Conservation (phyloP, 1,284 basidiomycete species). For the Bjerkandera adusta region DNA sequence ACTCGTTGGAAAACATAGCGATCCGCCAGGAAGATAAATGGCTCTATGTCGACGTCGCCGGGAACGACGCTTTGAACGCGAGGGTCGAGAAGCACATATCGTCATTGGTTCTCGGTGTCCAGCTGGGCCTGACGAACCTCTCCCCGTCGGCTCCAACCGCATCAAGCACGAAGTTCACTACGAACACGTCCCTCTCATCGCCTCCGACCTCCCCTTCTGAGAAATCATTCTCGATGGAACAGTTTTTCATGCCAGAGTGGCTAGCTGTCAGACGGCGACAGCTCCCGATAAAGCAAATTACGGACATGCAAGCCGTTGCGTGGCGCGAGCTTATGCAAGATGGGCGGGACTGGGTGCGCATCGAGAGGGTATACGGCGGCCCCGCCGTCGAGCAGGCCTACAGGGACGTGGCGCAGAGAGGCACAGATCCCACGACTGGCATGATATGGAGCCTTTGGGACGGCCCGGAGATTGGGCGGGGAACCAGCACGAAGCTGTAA, state of each 20-base stretch:
- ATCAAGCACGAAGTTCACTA: constrained; percentile 9
- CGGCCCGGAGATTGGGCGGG: constrained; percentile 14
- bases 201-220: constrained; percentile 22
- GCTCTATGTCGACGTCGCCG: constrained; percentile 64
- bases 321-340: constrained; percentile 57
- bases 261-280: constrained; percentile 48
- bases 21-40: constrained; percentile 32
- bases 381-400: constrained; percentile 47
- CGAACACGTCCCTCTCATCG: constrained; percentile 29
- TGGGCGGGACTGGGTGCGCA: constrained; percentile 49
- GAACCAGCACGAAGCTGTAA: constrained; percentile 6
- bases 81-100: constrained; percentile 39
- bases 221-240: constrained; percentile 34
- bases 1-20: constrained; percentile 33
- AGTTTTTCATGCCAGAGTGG: constrained; percentile 70
- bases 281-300: constrained; percentile 44
- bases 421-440: constrained; percentile 51
- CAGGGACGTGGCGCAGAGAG: constrained; percentile 38
- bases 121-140: constrained; percentile 54
- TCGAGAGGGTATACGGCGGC: constrained; percentile 46
- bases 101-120: constrained; percentile 41
- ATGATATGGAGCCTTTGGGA: constrained; percentile 66
- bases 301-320: constrained; percentile 45
- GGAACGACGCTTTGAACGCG: constrained; percentile 47
- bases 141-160: constrained; percentile 37